Evolutionary conservation across 768 basidiomycete species (phyloP).

Genomic region (Strobilomyces dryophilus): DNA sequence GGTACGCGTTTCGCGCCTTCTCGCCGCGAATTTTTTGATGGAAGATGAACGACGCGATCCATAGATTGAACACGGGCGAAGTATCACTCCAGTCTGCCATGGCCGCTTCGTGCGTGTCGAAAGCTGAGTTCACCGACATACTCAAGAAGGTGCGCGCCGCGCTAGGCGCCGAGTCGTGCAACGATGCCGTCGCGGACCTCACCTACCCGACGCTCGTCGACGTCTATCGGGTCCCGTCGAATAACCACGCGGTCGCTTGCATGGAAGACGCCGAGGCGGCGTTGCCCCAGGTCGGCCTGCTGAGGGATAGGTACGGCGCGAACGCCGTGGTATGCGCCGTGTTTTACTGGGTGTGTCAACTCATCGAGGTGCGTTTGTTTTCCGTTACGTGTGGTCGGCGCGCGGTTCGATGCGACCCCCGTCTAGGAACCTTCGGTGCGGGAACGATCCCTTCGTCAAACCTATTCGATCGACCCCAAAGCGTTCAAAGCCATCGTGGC

Average conservation of each 20-base stretch:
- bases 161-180: constrained; percentile 3
- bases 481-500: constrained; percentile 18
- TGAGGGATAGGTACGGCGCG: constrained; percentile 18
- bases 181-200: background rate
- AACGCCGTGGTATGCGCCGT: constrained; percentile 34
- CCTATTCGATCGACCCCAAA: constrained; percentile 12
- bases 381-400: background rate
- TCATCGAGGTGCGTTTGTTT: constrained; percentile 32
- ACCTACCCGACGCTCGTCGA: constrained; percentile 33
- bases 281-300: constrained; percentile 9
- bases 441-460: constrained; percentile 16
- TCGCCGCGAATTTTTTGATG: background rate
- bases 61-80: constrained; percentile 26
- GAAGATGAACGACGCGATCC: background rate
- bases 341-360: constrained; percentile 45
- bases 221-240: constrained; percentile 18
- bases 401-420: no score
- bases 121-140: constrained; percentile 18
- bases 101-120: constrained; percentile 22
- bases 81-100: constrained; percentile 26
- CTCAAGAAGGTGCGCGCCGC: constrained; percentile 22
- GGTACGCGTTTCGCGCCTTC: constrained; percentile 14
- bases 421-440: constrained; percentile 21
- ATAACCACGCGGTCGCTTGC: constrained; percentile 25
- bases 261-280: constrained; percentile 33